Conservation (phyloP, 257 asterid species). For the Rubia yunnanensis region DNA sequence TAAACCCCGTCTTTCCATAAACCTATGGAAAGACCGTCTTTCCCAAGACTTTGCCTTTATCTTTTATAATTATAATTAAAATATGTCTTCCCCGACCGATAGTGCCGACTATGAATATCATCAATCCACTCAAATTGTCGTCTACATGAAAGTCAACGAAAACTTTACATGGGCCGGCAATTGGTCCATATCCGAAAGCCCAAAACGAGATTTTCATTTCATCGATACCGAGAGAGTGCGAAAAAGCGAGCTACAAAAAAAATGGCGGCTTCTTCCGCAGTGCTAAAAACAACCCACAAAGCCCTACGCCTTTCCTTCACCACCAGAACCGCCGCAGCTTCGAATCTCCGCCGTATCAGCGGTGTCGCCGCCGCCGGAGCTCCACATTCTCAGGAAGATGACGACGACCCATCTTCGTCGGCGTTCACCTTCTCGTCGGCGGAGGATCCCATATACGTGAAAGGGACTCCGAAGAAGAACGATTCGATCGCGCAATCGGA, state of each 20-base stretch:
- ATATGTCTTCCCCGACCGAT: no score
- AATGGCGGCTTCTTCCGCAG: conserved; percentile 63
- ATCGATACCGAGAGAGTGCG: neutral
- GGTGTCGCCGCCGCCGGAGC: conserved; percentile 31
- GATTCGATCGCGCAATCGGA: conserved; percentile 17
- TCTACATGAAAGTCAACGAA: no score
- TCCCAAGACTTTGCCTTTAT: no score
- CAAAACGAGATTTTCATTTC: neutral
- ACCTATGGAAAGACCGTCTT: no score
- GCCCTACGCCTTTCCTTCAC: conserved; percentile 21
- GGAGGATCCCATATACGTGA: conserved; percentile 37
- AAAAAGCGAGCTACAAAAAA: neutral
- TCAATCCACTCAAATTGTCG: no score
- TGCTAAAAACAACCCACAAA: conserved; percentile 38
- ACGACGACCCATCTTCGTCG: conserved; percentile 28
- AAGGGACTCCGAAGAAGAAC: conserved; percentile 29
- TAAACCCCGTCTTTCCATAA: no score
- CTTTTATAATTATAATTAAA: no score
- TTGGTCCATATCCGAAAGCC: neutral
- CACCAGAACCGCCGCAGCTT: conserved; percentile 23
- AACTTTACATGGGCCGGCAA: no score
- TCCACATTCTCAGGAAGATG: conserved; percentile 15
- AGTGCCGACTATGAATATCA: no score
- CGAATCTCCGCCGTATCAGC: conserved; percentile 27
- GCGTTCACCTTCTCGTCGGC: conserved; percentile 47